These are phyloP conservation scores for Blastomyces silverae DNA, from an alignment of 2,329 filamentous ascomycete species.

Conservation along the genomic window DNA sequence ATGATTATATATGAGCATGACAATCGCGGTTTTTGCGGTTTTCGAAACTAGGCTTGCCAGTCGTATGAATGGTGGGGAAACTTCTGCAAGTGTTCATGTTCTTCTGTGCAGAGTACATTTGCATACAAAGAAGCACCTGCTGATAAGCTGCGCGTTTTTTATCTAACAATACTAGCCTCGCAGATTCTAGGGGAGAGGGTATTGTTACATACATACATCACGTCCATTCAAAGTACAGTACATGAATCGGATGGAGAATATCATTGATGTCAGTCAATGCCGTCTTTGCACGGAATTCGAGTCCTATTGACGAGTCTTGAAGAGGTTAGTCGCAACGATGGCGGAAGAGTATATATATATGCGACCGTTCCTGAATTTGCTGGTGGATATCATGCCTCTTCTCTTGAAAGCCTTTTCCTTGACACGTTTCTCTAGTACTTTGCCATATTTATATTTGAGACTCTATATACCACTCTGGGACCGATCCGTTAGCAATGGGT, in stretches of 20 bases:
- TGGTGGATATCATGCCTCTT: not conserved
- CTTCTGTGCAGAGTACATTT: not conserved
- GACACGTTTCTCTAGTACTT: not conserved
- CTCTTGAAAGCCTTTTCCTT: not conserved
- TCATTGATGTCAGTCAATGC: not conserved
- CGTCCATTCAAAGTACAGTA: not conserved
- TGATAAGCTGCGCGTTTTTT: not conserved
- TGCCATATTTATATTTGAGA: not conserved
- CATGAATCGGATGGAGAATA: not conserved
- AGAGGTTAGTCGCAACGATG: not conserved
- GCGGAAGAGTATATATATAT: not conserved
- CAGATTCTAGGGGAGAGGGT: not conserved
- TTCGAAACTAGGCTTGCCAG: not conserved
- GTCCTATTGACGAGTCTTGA: not conserved
- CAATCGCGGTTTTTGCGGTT: not conserved
- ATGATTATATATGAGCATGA: not conserved
- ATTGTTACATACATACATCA: not conserved
- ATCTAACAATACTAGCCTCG: not conserved
- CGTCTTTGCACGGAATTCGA: not conserved
- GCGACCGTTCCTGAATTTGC: not conserved
- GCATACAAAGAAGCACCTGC: not conserved
- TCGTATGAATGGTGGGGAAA: not conserved
- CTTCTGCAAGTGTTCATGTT: not conserved
- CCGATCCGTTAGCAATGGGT: conserved; percentile 1
- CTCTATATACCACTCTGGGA: not conserved